Base-by-base conservation (phyloP, 768 basidiomycete species). In the Lactarius hengduanensis region DNA sequence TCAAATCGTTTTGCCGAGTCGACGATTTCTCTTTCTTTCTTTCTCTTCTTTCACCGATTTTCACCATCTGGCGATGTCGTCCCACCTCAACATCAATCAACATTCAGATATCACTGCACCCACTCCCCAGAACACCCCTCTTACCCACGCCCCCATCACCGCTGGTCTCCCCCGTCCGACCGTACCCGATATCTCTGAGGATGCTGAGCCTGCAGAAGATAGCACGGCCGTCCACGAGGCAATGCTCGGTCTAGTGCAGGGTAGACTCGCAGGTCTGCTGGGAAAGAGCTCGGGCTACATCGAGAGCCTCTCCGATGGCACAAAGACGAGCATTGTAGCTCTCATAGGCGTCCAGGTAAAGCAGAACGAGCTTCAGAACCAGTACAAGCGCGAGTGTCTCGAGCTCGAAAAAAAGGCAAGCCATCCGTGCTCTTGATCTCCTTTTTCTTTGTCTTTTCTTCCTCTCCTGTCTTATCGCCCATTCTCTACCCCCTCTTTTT, bases 211-310 rank as follows among this genome's bases (percentile, higher is more conserved):
- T 26, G 88, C 84, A 63, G 89, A 84, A 36, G 86, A 84, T 45
- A 83, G 83, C 65, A 82, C 82, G 5, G 80, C 78, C 26, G 74
- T 85, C 10, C 80, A 84, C 77, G 81, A 84, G 71, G 88, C 89
- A 22, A 88, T 94, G 81, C 80, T 94, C 54, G 88, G 86, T 61
- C 83, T 98, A 77, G 94, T 98, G 16, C 94, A 98, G 70, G 89
- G 89, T 71, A 90, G 87, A 77, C 90, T 99, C 68, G 86, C 87
- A 41, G 82, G 82, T 72, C 87, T 99, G 43, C 80, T 98, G 69
- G 96, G 96, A 58, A 89, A 88, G 77, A 93, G 92, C 74, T 96
- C 93, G 16, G 95, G 95, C 16, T 99, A 99, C 80, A 86, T 99
- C 80, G 94, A 98, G 80, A 83, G 81, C 72, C 84, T 98, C 59